A percentile compares a stretch with the other conserved stretches of the same genome.
Conservation (phyloP, 179 eudicot species). For the Beta macrorhiza region DNA sequence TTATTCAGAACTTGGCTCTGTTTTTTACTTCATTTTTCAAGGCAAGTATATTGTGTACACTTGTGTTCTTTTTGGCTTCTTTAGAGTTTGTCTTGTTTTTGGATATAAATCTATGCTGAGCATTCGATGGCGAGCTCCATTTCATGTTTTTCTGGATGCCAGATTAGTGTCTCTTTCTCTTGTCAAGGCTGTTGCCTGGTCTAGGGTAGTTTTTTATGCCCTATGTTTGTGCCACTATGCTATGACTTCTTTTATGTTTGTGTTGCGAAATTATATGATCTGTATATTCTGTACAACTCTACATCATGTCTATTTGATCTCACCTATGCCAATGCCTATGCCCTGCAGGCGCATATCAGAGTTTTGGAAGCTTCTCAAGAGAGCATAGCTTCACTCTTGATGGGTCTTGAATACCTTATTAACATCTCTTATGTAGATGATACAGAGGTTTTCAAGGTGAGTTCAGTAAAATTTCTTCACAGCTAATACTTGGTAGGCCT, state of each 20-base stretch:
- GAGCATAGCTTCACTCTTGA: slow-evolving; percentile 62
- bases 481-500: background rate
- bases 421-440: slow-evolving; percentile 98
- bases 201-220: background rate
- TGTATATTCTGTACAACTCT: background rate
- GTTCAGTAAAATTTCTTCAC: background rate
- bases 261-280: background rate
- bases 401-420: slow-evolving; percentile 92
- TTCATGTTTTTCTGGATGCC: background rate
- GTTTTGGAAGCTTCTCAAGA: slow-evolving; percentile 81
- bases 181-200: background rate
- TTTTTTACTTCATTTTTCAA: slow-evolving; percentile 92
- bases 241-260: background rate
- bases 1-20: slow-evolving; percentile 94
- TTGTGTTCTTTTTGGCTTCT: background rate
- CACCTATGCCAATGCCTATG: background rate
- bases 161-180: background rate
- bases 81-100: background rate
- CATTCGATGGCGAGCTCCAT: background rate
- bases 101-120: background rate
- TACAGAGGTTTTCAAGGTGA: slow-evolving; percentile 96
- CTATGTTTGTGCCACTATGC: background rate
- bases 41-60: slow-evolving; percentile 37
- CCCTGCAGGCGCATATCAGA: slow-evolving; percentile 84
- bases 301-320: background rate